A percentile compares a stretch with the other conserved stretches of the same genome.
Evolutionary conservation across 176 grass and related monocot species (phyloP).

Genomic region (Puccinellia tenuiflora): DNA sequence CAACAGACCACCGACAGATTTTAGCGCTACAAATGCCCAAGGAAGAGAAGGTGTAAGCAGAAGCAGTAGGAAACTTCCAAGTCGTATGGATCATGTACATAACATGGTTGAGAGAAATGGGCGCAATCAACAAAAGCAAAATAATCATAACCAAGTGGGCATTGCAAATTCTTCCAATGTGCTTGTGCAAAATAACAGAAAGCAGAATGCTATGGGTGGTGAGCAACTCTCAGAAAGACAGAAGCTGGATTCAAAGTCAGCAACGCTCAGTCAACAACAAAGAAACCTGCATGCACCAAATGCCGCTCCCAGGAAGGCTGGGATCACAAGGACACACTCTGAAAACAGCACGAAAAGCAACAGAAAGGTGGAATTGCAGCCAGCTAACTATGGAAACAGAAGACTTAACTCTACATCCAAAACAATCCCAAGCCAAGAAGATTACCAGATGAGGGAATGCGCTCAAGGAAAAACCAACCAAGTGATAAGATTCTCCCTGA

Average conservation of each 20-base stretch:
- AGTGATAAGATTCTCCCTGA: constrained; percentile 34
- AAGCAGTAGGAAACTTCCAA: constrained; percentile 24
- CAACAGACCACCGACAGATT: constrained; percentile 28
- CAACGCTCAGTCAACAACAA: constrained; percentile 34
- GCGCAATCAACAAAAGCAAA: constrained; percentile 29
- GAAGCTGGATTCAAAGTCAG: constrained; percentile 45
- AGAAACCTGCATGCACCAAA: constrained; percentile 27
- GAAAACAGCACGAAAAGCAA: constrained; percentile 24
- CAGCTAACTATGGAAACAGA: constrained; percentile 23
- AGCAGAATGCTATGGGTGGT: constrained; percentile 38
- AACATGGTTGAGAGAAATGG: constrained; percentile 22
- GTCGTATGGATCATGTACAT: constrained; percentile 10
- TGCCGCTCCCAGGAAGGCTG: constrained; percentile 42
- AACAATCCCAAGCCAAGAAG: constrained; percentile 45
- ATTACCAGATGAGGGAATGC: constrained; percentile 26
- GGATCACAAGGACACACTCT: constrained; percentile 18
- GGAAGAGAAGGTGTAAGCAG: constrained; percentile 42
- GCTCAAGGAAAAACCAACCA: constrained; percentile 36
- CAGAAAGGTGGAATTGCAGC: constrained; percentile 33
- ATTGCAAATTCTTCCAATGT: too few relatives aligned
- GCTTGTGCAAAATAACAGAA: constrained; percentile 66
- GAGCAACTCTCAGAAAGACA: constrained; percentile 10
- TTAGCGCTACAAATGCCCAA: constrained; percentile 40
- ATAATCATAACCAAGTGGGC: too few relatives aligned
- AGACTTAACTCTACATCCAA: constrained; percentile 37